These are phyloP conservation scores for Rhododendron ferrugineum DNA, from an alignment of 148 eudicot genomes.

Conservation along the genomic window DNA sequence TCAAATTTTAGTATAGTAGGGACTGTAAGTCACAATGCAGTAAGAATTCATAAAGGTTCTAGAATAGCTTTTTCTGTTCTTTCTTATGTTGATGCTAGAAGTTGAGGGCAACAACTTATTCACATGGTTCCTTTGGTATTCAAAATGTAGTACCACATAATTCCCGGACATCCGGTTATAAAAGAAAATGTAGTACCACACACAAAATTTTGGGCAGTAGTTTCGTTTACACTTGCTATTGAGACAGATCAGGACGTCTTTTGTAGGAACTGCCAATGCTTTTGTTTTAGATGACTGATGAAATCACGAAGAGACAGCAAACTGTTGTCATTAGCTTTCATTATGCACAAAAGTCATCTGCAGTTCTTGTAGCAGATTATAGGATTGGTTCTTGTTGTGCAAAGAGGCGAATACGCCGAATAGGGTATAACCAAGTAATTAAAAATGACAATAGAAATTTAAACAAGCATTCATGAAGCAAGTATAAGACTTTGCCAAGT, in stretches of 20 bases:
- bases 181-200: background rate
- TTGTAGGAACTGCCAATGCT: background rate
- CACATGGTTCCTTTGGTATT: background rate
- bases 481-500: too few species aligned
- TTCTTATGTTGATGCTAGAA: background rate
- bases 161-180: background rate
- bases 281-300: background rate
- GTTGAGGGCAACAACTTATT: background rate
- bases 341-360: background rate
- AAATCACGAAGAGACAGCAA: background rate
- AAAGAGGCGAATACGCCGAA: background rate
- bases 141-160: background rate
- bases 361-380: background rate
- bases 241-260: background rate
- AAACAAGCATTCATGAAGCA: background rate
- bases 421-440: too few species aligned
- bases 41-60: slow-evolving; percentile 3
- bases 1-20: background rate
- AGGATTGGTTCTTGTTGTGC: background rate
- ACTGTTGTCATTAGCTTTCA: background rate
- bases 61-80: background rate
- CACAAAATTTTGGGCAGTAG: background rate
- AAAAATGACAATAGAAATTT: too few species aligned
- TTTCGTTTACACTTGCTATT: background rate
- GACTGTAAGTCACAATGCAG: background rate